Conservation (phyloP, 345 rosid genomes). For the Citrus mangshanensis region DNA sequence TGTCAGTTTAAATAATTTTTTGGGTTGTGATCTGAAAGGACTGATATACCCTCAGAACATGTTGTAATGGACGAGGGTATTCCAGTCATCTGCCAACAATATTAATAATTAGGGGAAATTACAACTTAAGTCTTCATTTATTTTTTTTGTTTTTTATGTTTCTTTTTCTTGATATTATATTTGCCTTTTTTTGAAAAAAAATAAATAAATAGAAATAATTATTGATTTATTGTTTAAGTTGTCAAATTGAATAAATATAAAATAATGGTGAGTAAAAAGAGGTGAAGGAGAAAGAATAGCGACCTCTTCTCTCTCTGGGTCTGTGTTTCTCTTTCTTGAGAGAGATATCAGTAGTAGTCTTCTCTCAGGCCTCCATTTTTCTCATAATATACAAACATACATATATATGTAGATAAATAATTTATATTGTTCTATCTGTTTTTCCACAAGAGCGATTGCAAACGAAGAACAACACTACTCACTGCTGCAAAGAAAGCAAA, state of each 20-base stretch:
- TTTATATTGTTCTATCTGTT: constrained; percentile 5
- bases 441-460: constrained; percentile 17
- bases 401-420: not conserved
- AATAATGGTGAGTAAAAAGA: constrained; percentile 30
- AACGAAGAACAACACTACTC: constrained; percentile 8
- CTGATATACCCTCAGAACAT: constrained; percentile 9
- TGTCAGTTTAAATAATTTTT: constrained; percentile 1
- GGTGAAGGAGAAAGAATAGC: constrained; percentile 44
- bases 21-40: not conserved
- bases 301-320: constrained; percentile 39
- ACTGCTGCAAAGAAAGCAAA: constrained; percentile 27
- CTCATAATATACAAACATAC: not conserved
- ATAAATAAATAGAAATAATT: too few relatives aligned
- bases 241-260: constrained; percentile 13
- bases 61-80: constrained; percentile 5
- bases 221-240: not conserved
- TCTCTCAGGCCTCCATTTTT: constrained; percentile 21
- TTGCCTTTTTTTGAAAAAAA: not conserved
- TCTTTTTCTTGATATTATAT: not conserved
- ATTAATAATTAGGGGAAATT: not conserved
- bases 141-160: not conserved
- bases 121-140: constrained; percentile 26
- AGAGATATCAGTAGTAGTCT: constrained; percentile 22
- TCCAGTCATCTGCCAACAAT: constrained; percentile 5
- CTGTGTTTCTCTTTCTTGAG: constrained; percentile 13